phyloP scores from a whole-genome alignment of 768 basidiomycete species.

The Collybiopsis confluens region DNA sequence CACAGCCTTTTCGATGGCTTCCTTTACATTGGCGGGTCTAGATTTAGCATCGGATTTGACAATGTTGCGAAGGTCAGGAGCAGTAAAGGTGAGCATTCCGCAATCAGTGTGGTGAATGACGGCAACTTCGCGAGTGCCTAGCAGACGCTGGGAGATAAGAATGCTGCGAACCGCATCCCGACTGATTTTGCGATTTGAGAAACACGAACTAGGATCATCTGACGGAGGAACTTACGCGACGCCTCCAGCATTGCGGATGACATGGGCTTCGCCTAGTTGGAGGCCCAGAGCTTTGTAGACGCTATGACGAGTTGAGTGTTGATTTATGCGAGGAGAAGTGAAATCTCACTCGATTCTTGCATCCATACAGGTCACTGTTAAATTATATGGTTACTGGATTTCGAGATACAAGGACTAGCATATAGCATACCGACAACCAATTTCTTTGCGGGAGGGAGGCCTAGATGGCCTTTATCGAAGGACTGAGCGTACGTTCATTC shows the following conservation, averaged over 20 bases:
- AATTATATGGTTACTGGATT: no score
- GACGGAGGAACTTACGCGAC: slow-evolving; percentile 40
- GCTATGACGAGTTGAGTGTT: slow-evolving; percentile 25
- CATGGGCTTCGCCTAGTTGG: slow-evolving; percentile 63
- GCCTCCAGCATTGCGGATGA: slow-evolving; percentile 74
- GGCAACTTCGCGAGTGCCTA: slow-evolving; percentile 65
- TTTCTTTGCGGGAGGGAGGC: slow-evolving; percentile 39
- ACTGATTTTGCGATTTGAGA: slow-evolving; percentile 28
- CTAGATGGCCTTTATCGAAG: slow-evolving; percentile 34
- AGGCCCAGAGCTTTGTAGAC: slow-evolving; percentile 57
- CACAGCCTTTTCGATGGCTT: slow-evolving; percentile 20
- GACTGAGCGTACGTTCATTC: slow-evolving; percentile 36
- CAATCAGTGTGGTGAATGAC: slow-evolving; percentile 71
- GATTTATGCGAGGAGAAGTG: neutral
- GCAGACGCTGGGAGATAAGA: slow-evolving; percentile 67
- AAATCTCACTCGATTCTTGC: slow-evolving; percentile 57
- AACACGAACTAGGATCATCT: neutral
- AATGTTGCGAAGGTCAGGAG: slow-evolving; percentile 41
- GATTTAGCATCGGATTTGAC: slow-evolving; percentile 40
- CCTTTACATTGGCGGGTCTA: slow-evolving; percentile 14
- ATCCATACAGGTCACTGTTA: slow-evolving; percentile 68
- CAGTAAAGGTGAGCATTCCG: slow-evolving; percentile 66
- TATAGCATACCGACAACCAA: slow-evolving; percentile 32
- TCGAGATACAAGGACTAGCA: no score
- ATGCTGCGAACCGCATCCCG: slow-evolving; percentile 63